A percentile compares a stretch with the other conserved stretches of the same genome.
These are phyloP conservation scores for Salix arbutifolia DNA, from an alignment of 345 rosid species.

Conservation along the genomic window DNA sequence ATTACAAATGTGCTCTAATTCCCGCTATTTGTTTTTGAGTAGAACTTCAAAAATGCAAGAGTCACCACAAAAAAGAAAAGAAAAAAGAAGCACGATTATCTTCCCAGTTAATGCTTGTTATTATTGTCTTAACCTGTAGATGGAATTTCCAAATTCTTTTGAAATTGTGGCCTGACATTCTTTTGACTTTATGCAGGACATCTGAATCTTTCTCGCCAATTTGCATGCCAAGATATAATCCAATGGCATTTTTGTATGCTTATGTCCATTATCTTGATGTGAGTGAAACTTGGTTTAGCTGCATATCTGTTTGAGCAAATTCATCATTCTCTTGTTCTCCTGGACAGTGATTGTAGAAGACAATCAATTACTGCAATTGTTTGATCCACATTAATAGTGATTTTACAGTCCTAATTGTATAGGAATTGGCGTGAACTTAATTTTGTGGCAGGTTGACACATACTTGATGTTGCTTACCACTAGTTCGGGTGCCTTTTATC, in stretches of 20 bases:
- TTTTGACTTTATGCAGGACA: constrained; percentile 57
- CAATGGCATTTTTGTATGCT: constrained; percentile 90
- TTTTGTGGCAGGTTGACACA: constrained; percentile 69
- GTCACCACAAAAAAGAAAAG: neutral
- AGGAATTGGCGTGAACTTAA: constrained; percentile 14
- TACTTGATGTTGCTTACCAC: constrained; percentile 90
- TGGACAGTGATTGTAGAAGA: neutral
- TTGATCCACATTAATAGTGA: neutral
- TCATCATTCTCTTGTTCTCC: neutral
- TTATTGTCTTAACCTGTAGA: neutral
- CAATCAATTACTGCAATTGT: neutral
- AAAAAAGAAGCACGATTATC: neutral
- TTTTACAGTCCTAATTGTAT: neutral
- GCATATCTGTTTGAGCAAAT: neutral
- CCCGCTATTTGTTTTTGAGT: too few relatives aligned
- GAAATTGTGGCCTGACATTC: constrained; percentile 5
- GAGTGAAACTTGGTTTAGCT: constrained; percentile 37
- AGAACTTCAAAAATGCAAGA: neutral
- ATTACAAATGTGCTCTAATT: too few relatives aligned
- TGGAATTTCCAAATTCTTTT: neutral
- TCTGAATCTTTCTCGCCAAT: constrained; percentile 98
- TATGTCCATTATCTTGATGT: constrained; percentile 93
- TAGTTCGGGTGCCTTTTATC: constrained; percentile 90
- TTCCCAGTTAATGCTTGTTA: neutral
- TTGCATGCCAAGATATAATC: constrained; percentile 96